Base-by-base conservation (phyloP, 148 eudicot genomes). In the Rhododendron simsii region DNA sequence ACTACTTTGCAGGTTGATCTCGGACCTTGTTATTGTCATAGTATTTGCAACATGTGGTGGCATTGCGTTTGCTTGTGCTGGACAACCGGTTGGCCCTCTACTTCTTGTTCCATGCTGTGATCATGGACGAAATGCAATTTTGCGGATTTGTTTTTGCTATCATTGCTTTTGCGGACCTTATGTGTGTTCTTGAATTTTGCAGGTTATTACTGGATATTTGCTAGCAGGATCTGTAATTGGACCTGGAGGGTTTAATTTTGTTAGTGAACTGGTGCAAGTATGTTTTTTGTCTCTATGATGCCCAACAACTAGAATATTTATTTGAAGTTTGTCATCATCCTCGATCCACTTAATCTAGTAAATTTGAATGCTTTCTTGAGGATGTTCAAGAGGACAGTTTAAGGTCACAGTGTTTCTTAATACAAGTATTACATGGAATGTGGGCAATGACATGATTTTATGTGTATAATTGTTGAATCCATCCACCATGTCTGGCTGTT, bases 41-140 rank as follows among this genome's bases (percentile, higher is more conserved):
- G 99, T 98, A 83, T 98, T 93, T 87, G 99, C 99, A 89, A 94
- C 99, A 81, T 98, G 99, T 90, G 99, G 98, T 84, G 99, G 99
- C 87, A 98, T 98, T 88, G 99, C 98, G 80, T 98, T 98, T 91
- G 99, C 99, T 61, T 94, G 96, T 89, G 98, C 95, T 81, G 98
- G 99, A 87, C 99, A 95, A 87, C 99, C 98, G 93, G 99, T 98
- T 85, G 81, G 93, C 86, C 67, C 79, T 86, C 85, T 84, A 2
- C 50, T 84, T 44, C 35, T 35, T 23, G 80, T 35, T 80, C 6
- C 10, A 30, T 30, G 45, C 33, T 44, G 28, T 50, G 63, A 44
- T 83, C 79, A 35, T 39, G 20, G 59, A 84, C 2, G 50, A 84
- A 21, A 55, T 74, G 28, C 33, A 33, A 2, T 53, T 53, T 13